phyloP scores from a whole-genome alignment of 257 asterid genomes.

The Fraxinus excelsior region DNA sequence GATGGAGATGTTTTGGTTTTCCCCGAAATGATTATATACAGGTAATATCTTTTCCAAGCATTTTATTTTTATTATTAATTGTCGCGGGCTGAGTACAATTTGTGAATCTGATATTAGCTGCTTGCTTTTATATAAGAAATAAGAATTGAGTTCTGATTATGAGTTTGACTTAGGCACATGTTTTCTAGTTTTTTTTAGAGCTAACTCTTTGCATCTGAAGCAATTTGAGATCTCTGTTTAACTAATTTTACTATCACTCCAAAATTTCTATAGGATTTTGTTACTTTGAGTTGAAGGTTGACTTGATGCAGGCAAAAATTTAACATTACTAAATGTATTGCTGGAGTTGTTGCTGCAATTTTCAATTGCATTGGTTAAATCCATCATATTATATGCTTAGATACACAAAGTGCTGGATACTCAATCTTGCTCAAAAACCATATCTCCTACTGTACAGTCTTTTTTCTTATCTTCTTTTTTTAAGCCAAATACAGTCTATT shows the following conservation, averaged over 20 bases:
- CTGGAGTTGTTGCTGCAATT: neutral
- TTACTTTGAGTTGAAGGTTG: neutral
- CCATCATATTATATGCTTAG: neutral
- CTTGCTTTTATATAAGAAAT: neutral
- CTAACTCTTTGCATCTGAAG: neutral
- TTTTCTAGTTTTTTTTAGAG: neutral
- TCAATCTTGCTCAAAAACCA: neutral
- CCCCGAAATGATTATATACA: conserved; percentile 82
- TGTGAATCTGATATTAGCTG: neutral
- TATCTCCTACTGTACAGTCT: no score
- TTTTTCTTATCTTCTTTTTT: no score
- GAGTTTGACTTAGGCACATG: conserved; percentile 12
- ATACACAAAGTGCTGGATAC: neutral
- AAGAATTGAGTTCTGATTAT: conserved; percentile 16
- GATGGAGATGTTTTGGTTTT: conserved; percentile 89
- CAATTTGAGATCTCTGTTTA: conserved; percentile 16
- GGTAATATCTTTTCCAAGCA: conserved; percentile 43
- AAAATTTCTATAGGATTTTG: neutral
- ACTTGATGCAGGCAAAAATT: neutral
- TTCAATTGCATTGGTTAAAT: neutral
- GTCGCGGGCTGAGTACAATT: neutral
- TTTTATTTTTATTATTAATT: neutral
- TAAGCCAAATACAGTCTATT: neutral
- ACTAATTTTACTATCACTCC: neutral
- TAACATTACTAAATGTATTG: neutral